Evolutionary conservation across 495 filamentous ascomycete species (phyloP), one percentile per base, ranked within the genome.

Genomic region (Bacidia gigantensis): DNA sequence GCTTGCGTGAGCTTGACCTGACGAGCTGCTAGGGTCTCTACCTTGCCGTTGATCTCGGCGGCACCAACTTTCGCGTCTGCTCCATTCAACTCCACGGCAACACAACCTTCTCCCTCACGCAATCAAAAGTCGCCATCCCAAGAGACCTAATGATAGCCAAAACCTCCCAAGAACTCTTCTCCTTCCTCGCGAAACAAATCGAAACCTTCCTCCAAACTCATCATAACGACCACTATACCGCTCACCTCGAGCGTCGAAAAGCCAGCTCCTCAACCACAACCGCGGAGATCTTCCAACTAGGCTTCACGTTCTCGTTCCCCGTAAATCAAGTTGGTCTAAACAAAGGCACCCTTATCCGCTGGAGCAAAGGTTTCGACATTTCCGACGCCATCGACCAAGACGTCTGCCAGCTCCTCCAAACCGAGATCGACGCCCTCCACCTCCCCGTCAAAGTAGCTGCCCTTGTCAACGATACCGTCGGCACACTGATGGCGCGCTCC

Each of bases 291-390:
- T 93, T 98, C 65, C 81, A 87, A 60, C 72, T 98, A 11, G 92
- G 92, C 14, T 97, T 98, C 69, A 97, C 92, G 32, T 98, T 98
- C 71, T 89, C 84, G 64, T 98, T 98, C 67, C 92, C 92, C 14
- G 92, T 98, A 23, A 81, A 93, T 59, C 92, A 98, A 60, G 69
- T 81, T 54, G 89, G 88, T 21, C 92, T 98, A 62, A 97, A 97
- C 72, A 86, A 83, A 63, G 92, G 92, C 40, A 86, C 80, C 38
- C 71, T 97, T 32, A 87, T 95, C 64, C 81, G 93, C 53, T 98
- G 92, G 92, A 98, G 93, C 25, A 98, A 98, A 72, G 93, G 92
- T 32, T 98, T 95, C 64, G 86, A 96, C 64, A 96, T 98, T 53
- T 75, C 78, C 18, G 93, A 97, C 64, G 83, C 90, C 0, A 67